Conservation (phyloP, 495 filamentous ascomycete species). For the Tuber aestivum region DNA sequence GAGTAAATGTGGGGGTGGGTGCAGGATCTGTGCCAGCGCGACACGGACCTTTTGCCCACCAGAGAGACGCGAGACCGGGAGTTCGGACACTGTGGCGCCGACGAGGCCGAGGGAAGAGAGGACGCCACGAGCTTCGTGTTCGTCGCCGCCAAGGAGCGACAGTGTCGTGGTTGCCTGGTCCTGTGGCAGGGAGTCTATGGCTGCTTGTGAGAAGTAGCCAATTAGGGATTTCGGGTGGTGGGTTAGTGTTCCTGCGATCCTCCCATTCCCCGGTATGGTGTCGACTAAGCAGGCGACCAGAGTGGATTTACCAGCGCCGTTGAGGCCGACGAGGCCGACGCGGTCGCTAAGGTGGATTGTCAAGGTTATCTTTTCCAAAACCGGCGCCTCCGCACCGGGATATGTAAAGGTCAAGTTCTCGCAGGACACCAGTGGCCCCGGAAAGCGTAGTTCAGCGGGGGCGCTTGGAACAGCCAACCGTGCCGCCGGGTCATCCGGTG, state of each 20-base stretch:
- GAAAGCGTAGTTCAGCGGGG: slow-evolving; percentile 60
- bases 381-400: slow-evolving; percentile 30
- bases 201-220: slow-evolving; percentile 72
- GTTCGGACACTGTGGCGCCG: slow-evolving; percentile 61
- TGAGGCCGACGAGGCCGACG: slow-evolving; percentile 66
- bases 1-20: slow-evolving; percentile 63
- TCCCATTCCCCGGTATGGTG: slow-evolving; percentile 43
- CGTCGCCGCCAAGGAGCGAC: slow-evolving; percentile 53
- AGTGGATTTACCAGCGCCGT: slow-evolving; percentile 70
- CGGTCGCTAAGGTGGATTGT: slow-evolving; percentile 63
- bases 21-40: slow-evolving; percentile 63
- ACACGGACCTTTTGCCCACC: slow-evolving; percentile 75
- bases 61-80: slow-evolving; percentile 62
- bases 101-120: slow-evolving; percentile 60
- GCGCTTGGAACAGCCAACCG: slow-evolving; percentile 56
- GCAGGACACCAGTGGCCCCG: slow-evolving; percentile 62
- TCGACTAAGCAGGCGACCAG: slow-evolving; percentile 57
- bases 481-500: slow-evolving; percentile 57
- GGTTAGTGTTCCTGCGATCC: slow-evolving; percentile 51
- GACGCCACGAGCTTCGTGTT: slow-evolving; percentile 58
- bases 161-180: slow-evolving; percentile 58
- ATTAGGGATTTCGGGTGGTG: slow-evolving; percentile 60
- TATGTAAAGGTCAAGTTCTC: slow-evolving; percentile 63
- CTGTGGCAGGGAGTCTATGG: slow-evolving; percentile 57
- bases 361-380: slow-evolving; percentile 57